These are phyloP conservation scores for Bolboschoenoplectus hybrid DNA, from an alignment of 202 grass and related monocot species.

Conservation along the genomic window DNA sequence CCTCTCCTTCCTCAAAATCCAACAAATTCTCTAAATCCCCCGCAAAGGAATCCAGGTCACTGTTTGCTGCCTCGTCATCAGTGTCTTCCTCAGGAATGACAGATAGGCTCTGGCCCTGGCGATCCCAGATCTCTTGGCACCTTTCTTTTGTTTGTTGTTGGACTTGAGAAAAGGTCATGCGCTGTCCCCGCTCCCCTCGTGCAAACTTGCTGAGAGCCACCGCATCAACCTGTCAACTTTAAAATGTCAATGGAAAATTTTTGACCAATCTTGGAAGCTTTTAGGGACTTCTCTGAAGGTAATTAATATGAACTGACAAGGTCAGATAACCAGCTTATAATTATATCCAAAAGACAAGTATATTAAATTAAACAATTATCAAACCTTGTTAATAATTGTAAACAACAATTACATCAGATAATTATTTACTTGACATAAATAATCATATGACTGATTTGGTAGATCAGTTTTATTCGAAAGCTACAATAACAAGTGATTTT, in stretches of 20 bases:
- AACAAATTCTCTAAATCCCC: constrained; percentile 96
- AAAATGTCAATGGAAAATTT: constrained; percentile 24
- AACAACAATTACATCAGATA: not conserved
- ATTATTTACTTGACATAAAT: not conserved
- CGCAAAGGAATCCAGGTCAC: constrained; percentile 97
- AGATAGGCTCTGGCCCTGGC: constrained; percentile 91
- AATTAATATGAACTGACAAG: not conserved
- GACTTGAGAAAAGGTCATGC: constrained; percentile 97
- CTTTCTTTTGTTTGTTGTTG: constrained; percentile 98
- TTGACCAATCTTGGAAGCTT: constrained; percentile 3
- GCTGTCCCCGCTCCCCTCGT: constrained; percentile 85
- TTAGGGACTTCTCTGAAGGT: not conserved
- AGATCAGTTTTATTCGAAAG: not conserved
- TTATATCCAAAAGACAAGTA: not conserved
- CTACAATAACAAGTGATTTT: not conserved
- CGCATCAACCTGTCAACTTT: constrained; percentile 62
- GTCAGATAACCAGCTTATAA: not conserved
- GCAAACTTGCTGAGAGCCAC: constrained; percentile 94
- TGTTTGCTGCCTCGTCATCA: constrained; percentile 79
- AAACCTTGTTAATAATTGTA: not conserved
- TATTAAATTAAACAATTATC: not conserved
- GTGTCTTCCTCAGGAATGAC: constrained; percentile 69
- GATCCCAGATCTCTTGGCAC: constrained; percentile 99
- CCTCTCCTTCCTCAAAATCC: constrained; percentile 87
- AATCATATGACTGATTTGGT: not conserved